A percentile compares a stretch with the other conserved stretches of the same genome.
Conservation (phyloP, 176 grass and related monocot species). For the Phoenix roebelenii region DNA sequence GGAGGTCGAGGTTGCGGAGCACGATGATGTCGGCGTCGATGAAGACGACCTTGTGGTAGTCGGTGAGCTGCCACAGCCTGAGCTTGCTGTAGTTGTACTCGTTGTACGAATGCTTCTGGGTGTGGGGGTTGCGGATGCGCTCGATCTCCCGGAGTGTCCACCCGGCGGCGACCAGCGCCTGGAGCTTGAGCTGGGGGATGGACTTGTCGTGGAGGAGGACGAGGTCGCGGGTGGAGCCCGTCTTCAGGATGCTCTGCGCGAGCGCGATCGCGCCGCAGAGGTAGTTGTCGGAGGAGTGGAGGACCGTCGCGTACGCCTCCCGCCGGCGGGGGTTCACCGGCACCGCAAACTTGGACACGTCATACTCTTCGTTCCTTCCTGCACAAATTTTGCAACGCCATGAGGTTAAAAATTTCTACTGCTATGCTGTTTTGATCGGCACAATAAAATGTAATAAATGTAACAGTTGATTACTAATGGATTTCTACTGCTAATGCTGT, state of each 20-base stretch:
- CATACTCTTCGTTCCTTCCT: slow-evolving; percentile 10
- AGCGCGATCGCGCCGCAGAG: slow-evolving; percentile 85
- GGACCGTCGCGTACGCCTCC: slow-evolving; percentile 84
- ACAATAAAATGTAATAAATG: no score
- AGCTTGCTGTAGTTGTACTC: slow-evolving; percentile 99
- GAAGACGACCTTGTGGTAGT: slow-evolving; percentile 80
- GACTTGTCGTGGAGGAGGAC: slow-evolving; percentile 84
- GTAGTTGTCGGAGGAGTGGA: slow-evolving; percentile 90
- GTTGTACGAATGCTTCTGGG: slow-evolving; percentile 60
- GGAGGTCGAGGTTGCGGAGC: slow-evolving; percentile 61
- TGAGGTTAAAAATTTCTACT: no score
- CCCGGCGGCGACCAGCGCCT: slow-evolving; percentile 43
- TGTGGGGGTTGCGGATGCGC: slow-evolving; percentile 81
- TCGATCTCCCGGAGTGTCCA: slow-evolving; percentile 51
- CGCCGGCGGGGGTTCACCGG: slow-evolving; percentile 9
- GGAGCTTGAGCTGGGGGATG: slow-evolving; percentile 39
- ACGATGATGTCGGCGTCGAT: slow-evolving; percentile 88
- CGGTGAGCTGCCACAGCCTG: slow-evolving; percentile 80
- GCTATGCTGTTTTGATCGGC: no score
- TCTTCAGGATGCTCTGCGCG: slow-evolving; percentile 63
- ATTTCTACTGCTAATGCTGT: no score
- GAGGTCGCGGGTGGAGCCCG: slow-evolving; percentile 65
- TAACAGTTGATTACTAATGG: no score
- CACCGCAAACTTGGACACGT: slow-evolving; percentile 6
- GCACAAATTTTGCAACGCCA: not conserved